Base-by-base conservation (phyloP, 75 land plant species). In the Pseudotsuga menziesii region DNA sequence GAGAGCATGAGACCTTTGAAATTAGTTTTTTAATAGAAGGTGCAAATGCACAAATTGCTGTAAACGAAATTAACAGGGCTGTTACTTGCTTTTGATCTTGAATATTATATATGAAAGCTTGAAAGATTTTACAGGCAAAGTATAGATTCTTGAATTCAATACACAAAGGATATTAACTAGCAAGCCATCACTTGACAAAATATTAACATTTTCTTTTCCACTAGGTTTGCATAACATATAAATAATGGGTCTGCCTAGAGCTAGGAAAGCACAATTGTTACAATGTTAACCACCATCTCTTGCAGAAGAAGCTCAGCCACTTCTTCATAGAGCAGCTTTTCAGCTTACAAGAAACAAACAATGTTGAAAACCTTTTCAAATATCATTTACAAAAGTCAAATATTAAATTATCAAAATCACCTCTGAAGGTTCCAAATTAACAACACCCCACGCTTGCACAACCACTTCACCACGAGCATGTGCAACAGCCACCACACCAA, bases 391-490 rank as follows among this genome's bases (percentile, higher is more conserved):
- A 9, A 39, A 2, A 59, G 44, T 19, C 17, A 19, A n/a, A 73
- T 16, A n/a, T 11, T 14, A 59, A 76, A 76, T 66, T 19, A 41
- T 70, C 4, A 66, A 41, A 29, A 41, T 76, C 57, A 82, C 84
- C 85, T 82, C 83, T n/a, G 71, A 58, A 17, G 86, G 80, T 25
- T 84, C 85, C 19, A 84, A 71, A 23, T 58, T 80, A 61, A 84
- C 76, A 32, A 84, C 62, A 78, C 86, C 85, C 62, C 86, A 84
- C 19, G 86, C 86, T 83, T 85, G 80, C 48, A 85, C 86, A 77
- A 80, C 86, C 52, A 84, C 69, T 35, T 84, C 86, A 44, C 78
- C 73, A 83, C 85, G 55, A 26, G 80, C 84, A 61, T 84, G 85
- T 56, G 84, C 63, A 41, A 82, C 78, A 39, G 80, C 71, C 58